These are phyloP conservation scores for Collybia nuda DNA, from an alignment of 768 basidiomycete species.

Conservation along the genomic window DNA sequence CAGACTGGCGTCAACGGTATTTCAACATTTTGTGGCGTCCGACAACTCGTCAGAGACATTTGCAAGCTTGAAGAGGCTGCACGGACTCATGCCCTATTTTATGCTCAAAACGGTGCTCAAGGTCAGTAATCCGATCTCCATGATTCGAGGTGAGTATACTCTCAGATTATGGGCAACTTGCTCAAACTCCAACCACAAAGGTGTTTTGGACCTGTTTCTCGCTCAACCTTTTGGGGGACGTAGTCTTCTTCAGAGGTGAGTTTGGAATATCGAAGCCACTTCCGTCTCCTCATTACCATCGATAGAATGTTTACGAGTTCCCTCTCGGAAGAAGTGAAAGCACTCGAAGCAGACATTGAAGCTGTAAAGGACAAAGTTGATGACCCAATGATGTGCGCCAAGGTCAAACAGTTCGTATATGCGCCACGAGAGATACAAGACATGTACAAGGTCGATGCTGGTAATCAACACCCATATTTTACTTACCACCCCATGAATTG, in stretches of 20 bases:
- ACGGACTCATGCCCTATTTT: constrained; percentile 97
- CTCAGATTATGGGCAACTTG: constrained; percentile 1
- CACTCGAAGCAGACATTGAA: constrained; percentile 84
- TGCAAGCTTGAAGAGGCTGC: constrained; percentile 84
- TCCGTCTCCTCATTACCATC: neutral
- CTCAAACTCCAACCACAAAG: constrained; percentile 26
- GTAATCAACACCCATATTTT: constrained; percentile 34
- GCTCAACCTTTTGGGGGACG: constrained; percentile 96
- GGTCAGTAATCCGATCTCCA: constrained; percentile 93
- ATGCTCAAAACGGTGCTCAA: constrained; percentile 89
- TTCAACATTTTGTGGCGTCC: constrained; percentile 91
- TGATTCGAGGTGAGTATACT: constrained; percentile 76
- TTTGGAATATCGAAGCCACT: neutral
- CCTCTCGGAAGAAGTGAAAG: constrained; percentile 84
- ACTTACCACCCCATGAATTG: neutral
- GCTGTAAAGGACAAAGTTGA: constrained; percentile 87
- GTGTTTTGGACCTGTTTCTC: constrained; percentile 89
- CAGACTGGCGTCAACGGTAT: constrained; percentile 94
- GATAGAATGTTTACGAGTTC: constrained; percentile 93
- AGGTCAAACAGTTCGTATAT: constrained; percentile 82
- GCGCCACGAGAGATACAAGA: constrained; percentile 89
- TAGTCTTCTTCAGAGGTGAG: constrained; percentile 84
- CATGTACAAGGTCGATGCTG: constrained; percentile 76
- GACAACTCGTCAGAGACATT: constrained; percentile 92
- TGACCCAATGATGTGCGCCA: constrained; percentile 84